Base-by-base conservation (phyloP, 1,284 basidiomycete genomes). In the Bondarzewia mesenterica region DNA sequence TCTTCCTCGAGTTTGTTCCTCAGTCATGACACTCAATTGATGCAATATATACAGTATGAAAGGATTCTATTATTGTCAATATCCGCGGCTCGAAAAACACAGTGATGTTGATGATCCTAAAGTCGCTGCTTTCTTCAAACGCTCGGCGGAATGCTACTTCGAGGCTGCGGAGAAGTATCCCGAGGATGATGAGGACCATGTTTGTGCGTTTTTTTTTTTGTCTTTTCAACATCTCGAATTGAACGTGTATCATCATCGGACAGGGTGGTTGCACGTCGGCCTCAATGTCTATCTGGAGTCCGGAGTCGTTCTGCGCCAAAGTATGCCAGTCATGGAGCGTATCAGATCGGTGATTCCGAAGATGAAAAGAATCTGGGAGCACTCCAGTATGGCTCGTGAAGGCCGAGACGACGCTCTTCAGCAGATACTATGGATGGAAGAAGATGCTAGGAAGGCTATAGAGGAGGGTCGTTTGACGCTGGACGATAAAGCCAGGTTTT, bases 151-250 rank as follows among this genome's bases (percentile, higher is more conserved):
- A 7, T 43, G 20, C 15, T 64, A 66, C 44, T 15, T 53, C 7
- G 42, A 56, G 5, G 61, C 64, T 5, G 59, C 60, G 3, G 45
- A 51, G n/a, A 50, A 22, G 22, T 60, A 54, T 46, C 58, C 64
- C 2, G 46, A 57, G 41, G 65, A 65, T 46, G 65, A 67, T 43
- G 60, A 65, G 35, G 18, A 52, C 5, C 58, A 62, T 45, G 46
- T 55, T 7, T 62, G 64, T 64, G 52, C 12, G 53, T 49, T 18
- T 21, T 7, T 15, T 12, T 27, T 10, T 23, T n/a, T n/a, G n/a
- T 10, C 29, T 32, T 23, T 7, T 1, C 18, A 15, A 41, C 22
- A 21, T 37, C 18, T 41, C 21, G 22, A 12, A 14, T n/a, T 14
- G 10, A 20, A 14, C 15, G 15, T 18, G 39, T 20, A 18, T 5